Evolutionary conservation across 2,329 filamentous ascomycete genomes (phyloP).

Genomic region (Aspergillus sp.): DNA sequence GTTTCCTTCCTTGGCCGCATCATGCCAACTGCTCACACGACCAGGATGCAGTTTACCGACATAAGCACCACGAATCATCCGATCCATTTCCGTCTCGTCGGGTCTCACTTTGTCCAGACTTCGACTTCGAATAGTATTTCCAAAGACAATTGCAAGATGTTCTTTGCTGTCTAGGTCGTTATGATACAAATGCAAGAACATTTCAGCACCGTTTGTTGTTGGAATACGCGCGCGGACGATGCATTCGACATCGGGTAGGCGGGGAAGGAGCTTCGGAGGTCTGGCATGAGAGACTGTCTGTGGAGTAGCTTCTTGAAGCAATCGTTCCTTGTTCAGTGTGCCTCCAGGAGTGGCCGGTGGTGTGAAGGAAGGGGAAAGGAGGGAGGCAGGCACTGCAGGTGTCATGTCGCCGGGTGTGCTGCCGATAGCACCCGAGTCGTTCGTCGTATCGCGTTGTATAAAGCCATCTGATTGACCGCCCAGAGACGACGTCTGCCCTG

Average conservation of each 20-base stretch:
- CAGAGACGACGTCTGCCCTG: conserved; percentile 8
- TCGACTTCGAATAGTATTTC: conserved; percentile 73
- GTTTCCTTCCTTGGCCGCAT: conserved; percentile 30
- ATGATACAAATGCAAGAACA: conserved; percentile 93
- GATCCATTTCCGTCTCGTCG: conserved; percentile 54
- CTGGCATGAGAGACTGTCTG: conserved; percentile 45
- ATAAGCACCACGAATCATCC: conserved; percentile 94
- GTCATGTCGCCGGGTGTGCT: conserved; percentile 35
- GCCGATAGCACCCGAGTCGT: conserved; percentile 21
- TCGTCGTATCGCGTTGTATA: conserved; percentile 17
- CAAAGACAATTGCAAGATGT: conserved; percentile 95
- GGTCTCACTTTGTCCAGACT: conserved; percentile 51
- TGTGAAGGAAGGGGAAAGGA: conserved; percentile 55
- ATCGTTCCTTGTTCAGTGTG: conserved; percentile 32
- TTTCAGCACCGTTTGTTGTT: conserved; percentile 85
- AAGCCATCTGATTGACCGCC: conserved; percentile 15
- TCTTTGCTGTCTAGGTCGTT: conserved; percentile 95
- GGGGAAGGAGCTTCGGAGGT: conserved; percentile 70
- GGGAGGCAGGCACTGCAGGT: conserved; percentile 51
- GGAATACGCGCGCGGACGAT: conserved; percentile 93
- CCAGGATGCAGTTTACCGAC: conserved; percentile 84
- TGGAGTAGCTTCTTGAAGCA: conserved; percentile 25
- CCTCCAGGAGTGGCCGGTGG: conserved; percentile 47
- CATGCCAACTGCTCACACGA: conserved; percentile 70
- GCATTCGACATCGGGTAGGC: conserved; percentile 83